Evolutionary conservation across 1,284 basidiomycete species (phyloP).

Genomic region (Sanghuangporus baumii): DNA sequence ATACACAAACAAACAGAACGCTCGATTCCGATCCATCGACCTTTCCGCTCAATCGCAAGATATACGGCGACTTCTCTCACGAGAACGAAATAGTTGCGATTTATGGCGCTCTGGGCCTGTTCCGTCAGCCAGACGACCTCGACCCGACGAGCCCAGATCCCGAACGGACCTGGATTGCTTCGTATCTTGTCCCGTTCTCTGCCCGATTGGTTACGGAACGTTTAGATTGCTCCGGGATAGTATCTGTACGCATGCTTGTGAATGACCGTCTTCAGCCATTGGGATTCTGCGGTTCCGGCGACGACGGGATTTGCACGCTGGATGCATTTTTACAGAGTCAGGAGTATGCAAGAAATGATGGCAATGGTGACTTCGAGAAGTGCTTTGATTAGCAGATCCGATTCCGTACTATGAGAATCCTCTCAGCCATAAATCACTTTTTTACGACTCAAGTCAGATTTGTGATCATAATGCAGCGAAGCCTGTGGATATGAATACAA

Average conservation of each 20-base stretch:
- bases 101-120: slow-evolving; percentile 68
- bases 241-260: slow-evolving; percentile 57
- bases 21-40: slow-evolving; percentile 58
- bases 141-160: slow-evolving; percentile 37
- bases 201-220: slow-evolving; percentile 60
- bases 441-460: too few species aligned
- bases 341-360: slow-evolving; percentile 56
- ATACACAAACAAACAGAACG: slow-evolving; percentile 77
- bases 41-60: slow-evolving; percentile 63
- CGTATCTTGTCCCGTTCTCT: slow-evolving; percentile 61
- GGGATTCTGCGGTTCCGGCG: slow-evolving; percentile 49
- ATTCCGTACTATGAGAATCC: too few species aligned
- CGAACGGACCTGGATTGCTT: slow-evolving; percentile 49
- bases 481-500: too few species aligned
- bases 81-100: slow-evolving; percentile 80
- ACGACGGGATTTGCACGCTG: slow-evolving; percentile 57
- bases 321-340: slow-evolving; percentile 68
- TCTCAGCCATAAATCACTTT: too few species aligned
- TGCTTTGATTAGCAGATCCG: slow-evolving; percentile 32
- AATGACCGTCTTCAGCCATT: slow-evolving; percentile 64
- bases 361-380: slow-evolving; percentile 60
- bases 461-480: too few species aligned
- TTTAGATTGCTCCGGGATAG: slow-evolving; percentile 37
- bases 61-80: slow-evolving; percentile 79
- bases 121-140: slow-evolving; percentile 33